Percentiles rank a stretch among this genome's conserved stretches.
These are phyloP conservation scores for Plasmodium chabaudi DNA, from an alignment of 169 alveolate genomes.

Conservation along the genomic window DNA sequence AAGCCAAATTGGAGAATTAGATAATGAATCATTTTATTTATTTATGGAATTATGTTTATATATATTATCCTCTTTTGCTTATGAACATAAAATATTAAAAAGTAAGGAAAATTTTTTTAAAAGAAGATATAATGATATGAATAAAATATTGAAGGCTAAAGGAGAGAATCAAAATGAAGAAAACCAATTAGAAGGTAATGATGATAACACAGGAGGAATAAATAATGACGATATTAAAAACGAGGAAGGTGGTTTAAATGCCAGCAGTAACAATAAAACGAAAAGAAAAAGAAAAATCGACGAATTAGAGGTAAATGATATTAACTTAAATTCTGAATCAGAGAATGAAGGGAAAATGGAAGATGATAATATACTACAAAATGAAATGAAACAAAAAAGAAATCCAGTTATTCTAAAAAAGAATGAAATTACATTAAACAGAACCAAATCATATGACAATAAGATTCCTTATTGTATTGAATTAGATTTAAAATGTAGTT, in stretches of 20 bases:
- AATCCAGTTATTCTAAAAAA: slow-evolving; percentile 52
- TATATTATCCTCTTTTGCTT: slow-evolving; percentile 47
- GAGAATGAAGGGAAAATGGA: slow-evolving; percentile 2
- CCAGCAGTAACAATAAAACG: not conserved
- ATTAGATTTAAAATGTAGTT: slow-evolving; percentile 43
- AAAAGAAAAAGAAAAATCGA: slow-evolving; percentile 20
- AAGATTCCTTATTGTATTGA: slow-evolving; percentile 63
- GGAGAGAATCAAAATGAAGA: slow-evolving; percentile 6
- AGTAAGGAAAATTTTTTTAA: slow-evolving; percentile 69
- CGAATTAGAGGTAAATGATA: slow-evolving; percentile 11
- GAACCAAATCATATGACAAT: slow-evolving; percentile 18
- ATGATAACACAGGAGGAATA: not conserved
- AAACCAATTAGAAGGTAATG: not conserved
- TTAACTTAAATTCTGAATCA: not conserved
- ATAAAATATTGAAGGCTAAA: slow-evolving; percentile 33
- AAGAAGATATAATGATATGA: slow-evolving; percentile 73
- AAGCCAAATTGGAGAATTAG: slow-evolving; percentile 56
- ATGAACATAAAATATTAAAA: slow-evolving; percentile 56
- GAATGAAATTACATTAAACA: slow-evolving; percentile 58
- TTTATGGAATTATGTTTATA: slow-evolving; percentile 69
- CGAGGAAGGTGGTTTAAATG: not conserved
- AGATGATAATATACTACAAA: not conserved
- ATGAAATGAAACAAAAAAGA: slow-evolving; percentile 10
- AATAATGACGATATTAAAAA: not conserved
- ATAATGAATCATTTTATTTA: slow-evolving; percentile 67